Base-by-base conservation (phyloP, 2,329 filamentous ascomycete genomes). In the Epichloe festucae region DNA sequence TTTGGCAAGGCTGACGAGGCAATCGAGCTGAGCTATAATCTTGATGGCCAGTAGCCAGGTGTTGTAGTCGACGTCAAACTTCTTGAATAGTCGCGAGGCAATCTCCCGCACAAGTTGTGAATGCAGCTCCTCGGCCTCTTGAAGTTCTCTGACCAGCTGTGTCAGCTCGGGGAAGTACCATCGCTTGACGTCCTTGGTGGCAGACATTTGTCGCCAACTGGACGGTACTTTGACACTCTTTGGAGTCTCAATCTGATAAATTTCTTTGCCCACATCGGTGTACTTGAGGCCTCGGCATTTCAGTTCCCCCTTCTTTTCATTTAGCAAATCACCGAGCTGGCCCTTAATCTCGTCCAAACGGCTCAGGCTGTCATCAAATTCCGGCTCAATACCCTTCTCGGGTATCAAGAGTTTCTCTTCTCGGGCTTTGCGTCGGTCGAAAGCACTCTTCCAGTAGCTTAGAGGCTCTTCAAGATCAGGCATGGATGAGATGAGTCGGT, bases 151-250 rank as follows among this genome's bases (percentile, higher is more conserved):
- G 21, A 98, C 89, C 2, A 96, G 78, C 31, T 78, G 75, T 14
- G 86, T 85, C 14, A 97, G 76, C 61, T 95, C 86, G 1, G 83
- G 78, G 59, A 90, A 95, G 71, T 97, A 98, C 73, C 91, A 98
- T 0, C 93, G 85, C 69, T 95, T 96, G 62, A 94, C 87, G 52
- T 84, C 82, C 56, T 85, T 81, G 0, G 93, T 97, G 0, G 90
- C 86, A 4, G 93, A 97, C 89, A 97, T 96, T 63, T 97, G 91
- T 56, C 89, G 84, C 90, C 93, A 98, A 60, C 74, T 80, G 57
- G 85, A 85, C 0, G 93, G 93, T 2, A 98, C 82, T 67, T 94
- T 95, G 62, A 87, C 73, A 1, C 73, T 71, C 67, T 93, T 95
- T 0, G 93, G 91, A 0, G 88, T 85, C 65, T 98, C 93, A 11